A percentile compares a stretch with the other conserved stretches of the same genome.
phyloP scores from a whole-genome alignment of 306 rosid species.

The Vigna unguiculata region DNA sequence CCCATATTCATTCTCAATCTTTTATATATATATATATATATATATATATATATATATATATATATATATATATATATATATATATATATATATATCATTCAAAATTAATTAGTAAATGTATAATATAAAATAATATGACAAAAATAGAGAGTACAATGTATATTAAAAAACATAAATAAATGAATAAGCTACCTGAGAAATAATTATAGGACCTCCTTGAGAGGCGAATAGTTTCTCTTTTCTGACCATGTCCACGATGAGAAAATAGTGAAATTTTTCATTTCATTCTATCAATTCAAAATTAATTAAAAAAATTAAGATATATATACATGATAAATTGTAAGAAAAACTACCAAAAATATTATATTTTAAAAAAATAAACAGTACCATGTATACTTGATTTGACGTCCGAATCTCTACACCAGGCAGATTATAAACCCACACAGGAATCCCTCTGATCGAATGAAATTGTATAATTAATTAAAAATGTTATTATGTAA shows the following conservation, averaged over 20 bases:
- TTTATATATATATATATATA: background rate
- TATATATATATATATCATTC: background rate
- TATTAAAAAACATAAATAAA: no score
- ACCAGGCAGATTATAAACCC: conserved; percentile 67
- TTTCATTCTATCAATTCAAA: conserved; percentile 33
- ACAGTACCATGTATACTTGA: conserved; percentile 55
- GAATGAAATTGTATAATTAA: no score
- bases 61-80: background rate
- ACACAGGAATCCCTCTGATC: conserved; percentile 61
- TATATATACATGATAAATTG: no score
- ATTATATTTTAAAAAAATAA: no score
- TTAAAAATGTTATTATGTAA: no score
- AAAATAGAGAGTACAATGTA: no score
- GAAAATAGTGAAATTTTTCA: conserved; percentile 41
- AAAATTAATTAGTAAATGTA: no score
- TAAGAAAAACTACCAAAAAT: no score
- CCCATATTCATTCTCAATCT: conserved; percentile 71
- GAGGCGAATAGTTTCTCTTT: conserved; percentile 66
- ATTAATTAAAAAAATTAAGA: no score
- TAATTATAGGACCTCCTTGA: conserved; percentile 65
- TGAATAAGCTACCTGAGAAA: conserved; percentile 53
- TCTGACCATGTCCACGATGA: conserved; percentile 51
- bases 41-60: background rate
- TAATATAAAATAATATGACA: no score
- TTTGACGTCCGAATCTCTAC: conserved; percentile 58